Base-by-base conservation (phyloP, 805 yeast species). In the Candida namnaoensis region DNA sequence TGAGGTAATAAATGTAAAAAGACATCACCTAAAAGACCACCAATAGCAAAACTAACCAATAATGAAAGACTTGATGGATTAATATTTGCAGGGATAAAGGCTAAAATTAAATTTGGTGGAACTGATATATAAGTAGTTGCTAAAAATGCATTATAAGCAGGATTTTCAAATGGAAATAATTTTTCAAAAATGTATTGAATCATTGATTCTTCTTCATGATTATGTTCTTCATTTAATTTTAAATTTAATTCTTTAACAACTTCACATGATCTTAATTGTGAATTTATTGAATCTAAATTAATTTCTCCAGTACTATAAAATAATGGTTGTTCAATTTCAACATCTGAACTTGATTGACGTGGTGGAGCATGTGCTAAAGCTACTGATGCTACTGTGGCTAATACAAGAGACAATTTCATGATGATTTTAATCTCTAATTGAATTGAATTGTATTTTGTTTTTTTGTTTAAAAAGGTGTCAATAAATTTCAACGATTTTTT, bases 21-120 rank as follows among this genome's bases (percentile, higher is more conserved):
- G 1, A 82, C 78, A 54, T 83, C 91, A 37, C 91, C 91, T 32
- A 84, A 60, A 34, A 84, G 62, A 1, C 90, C 85, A 37, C 93
- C 93, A 38, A 79, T 72, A 12, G 91, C 90, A 62, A 84, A 82
- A 37, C 86, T 68, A 1, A 82, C 85, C 42, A 83, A 58, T 25
- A 74, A 54, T 9, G 77, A 65, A 33, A 81, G 60, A 30, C 68
- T 61, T 3, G 72, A 58, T 0, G 80, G 76, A 38, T 71, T 62
- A 38, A 80, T 76, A 27, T 69, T 58, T 1, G 80, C 69, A 6
- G 88, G 87, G 32, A 80, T 69, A 48, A 74, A 56, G 0, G 74
- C 73, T 23, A 81, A 59, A 14, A 79, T 57, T 34, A 79, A 51
- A 49, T 74, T 77, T 33, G 90, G 87, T 7, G 82, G 76, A 1